Conservation (phyloP, 2,329 filamentous ascomycete species). For the Calonectria hawksworthii region DNA sequence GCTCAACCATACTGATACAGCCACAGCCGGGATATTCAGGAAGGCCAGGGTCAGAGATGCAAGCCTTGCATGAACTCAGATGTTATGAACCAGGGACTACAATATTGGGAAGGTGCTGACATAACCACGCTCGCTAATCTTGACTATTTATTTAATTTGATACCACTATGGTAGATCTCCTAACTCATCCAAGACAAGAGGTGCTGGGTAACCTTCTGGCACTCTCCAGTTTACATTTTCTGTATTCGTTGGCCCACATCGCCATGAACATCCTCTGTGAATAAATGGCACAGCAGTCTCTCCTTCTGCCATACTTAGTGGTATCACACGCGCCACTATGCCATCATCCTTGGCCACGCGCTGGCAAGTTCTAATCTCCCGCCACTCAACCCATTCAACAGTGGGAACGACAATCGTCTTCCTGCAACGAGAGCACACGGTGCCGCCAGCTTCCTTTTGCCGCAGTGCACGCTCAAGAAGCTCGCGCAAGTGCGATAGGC, state of each 20-base stretch:
- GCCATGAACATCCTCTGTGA: slow-evolving; percentile 64
- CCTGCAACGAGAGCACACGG: slow-evolving; percentile 66
- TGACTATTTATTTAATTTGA: slow-evolving; percentile 12
- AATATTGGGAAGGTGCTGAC: background rate
- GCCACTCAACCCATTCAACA: slow-evolving; percentile 76
- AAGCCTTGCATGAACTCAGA: background rate
- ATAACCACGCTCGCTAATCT: slow-evolving; percentile 2
- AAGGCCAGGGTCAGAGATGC: background rate
- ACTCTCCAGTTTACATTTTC: slow-evolving; percentile 38
- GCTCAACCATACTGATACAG: too few relatives aligned
- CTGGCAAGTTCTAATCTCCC: slow-evolving; percentile 53
- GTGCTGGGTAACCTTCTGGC: slow-evolving; percentile 33
- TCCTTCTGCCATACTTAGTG: slow-evolving; percentile 48
- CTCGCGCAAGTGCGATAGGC: slow-evolving; percentile 55
- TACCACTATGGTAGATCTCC: slow-evolving; percentile 15
- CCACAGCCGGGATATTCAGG: background rate
- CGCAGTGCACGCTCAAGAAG: slow-evolving; percentile 56
- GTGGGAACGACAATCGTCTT: slow-evolving; percentile 64
- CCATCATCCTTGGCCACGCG: slow-evolving; percentile 14
- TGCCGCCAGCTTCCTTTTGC: slow-evolving; percentile 63
- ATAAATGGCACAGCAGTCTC: slow-evolving; percentile 62
- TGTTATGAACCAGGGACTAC: background rate
- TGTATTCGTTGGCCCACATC: slow-evolving; percentile 55
- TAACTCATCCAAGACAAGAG: slow-evolving; percentile 19
- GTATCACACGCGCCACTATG: slow-evolving; percentile 33